phyloP scores from a whole-genome alignment of 129 eudicot genomes.

The Deinandra increscens region DNA sequence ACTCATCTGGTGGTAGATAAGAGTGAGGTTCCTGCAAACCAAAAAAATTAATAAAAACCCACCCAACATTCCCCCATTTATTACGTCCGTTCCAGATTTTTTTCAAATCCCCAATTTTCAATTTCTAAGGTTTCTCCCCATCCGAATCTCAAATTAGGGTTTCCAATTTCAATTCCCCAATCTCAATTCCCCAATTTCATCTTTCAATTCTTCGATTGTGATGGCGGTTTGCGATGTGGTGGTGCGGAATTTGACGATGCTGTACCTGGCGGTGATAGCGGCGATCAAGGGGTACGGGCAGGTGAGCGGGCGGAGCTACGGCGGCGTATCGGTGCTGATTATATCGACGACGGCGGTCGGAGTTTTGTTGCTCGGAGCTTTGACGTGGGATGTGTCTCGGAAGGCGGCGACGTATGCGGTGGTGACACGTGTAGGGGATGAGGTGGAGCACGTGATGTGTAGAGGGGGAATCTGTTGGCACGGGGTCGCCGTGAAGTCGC shows the following conservation, averaged over 20 bases:
- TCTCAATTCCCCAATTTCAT: neutral
- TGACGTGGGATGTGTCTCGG: conserved; percentile 80
- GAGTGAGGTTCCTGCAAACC: neutral
- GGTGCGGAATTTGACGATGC: conserved; percentile 54
- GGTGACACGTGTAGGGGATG: conserved; percentile 33
- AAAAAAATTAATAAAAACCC: no score
- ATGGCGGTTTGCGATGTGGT: conserved; percentile 75
- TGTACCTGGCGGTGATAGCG: conserved; percentile 64
- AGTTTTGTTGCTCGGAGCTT: conserved; percentile 43
- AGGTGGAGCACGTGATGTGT: conserved; percentile 54
- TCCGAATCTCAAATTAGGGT: conserved; percentile 10
- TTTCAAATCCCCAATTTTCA: conserved; percentile 21
- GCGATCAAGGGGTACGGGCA: conserved; percentile 61
- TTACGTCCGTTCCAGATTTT: conserved; percentile 12
- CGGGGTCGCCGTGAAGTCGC: conserved; percentile 79
- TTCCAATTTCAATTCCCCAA: no score
- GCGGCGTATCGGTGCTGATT: conserved; percentile 52
- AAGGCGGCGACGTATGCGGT: conserved; percentile 51
- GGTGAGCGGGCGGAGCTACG: conserved; percentile 54
- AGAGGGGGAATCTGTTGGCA: conserved; percentile 97
- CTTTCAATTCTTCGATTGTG: neutral
- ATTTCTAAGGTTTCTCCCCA: neutral
- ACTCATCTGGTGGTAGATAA: neutral
- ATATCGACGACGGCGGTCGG: conserved; percentile 60
- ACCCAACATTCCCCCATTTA: conserved; percentile 32